phyloP scores from a whole-genome alignment of 129 eudicot genomes.

The Arctium minus region DNA sequence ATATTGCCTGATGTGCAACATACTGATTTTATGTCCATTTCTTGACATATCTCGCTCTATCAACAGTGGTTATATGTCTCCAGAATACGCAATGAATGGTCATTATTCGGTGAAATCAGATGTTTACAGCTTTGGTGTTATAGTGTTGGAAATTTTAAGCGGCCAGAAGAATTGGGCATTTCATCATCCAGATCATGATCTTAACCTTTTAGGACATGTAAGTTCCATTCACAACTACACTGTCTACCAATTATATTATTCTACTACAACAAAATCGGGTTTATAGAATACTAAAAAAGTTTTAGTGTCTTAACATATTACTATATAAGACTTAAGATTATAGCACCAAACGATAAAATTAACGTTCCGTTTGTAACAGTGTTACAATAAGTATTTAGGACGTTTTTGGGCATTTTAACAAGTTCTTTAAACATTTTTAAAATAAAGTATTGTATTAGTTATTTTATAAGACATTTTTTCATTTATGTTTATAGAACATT shows the following conservation, averaged over 20 bases:
- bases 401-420: too few species aligned
- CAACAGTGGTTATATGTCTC: conserved; percentile 69
- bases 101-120: conserved; percentile 58
- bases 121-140: conserved; percentile 58
- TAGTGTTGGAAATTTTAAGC: conserved; percentile 50
- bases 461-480: neutral
- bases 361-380: neutral
- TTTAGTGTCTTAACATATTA: neutral
- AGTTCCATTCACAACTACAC: conserved; percentile 14
- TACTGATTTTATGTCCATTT: neutral
- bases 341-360: too few species aligned
- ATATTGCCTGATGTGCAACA: neutral
- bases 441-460: too few species aligned
- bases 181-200: conserved; percentile 31
- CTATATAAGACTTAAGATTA: too few species aligned
- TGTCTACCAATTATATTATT: neutral
- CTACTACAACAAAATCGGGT: neutral
- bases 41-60: neutral
- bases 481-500: neutral
- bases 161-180: conserved; percentile 46
- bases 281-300: neutral
- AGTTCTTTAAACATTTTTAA: too few species aligned
- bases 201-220: conserved; percentile 46
- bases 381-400: neutral
- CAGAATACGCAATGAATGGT: conserved; percentile 61